Conservation (phyloP, 2,329 filamentous ascomycete species). For the Pseudogymnoascus sp. region DNA sequence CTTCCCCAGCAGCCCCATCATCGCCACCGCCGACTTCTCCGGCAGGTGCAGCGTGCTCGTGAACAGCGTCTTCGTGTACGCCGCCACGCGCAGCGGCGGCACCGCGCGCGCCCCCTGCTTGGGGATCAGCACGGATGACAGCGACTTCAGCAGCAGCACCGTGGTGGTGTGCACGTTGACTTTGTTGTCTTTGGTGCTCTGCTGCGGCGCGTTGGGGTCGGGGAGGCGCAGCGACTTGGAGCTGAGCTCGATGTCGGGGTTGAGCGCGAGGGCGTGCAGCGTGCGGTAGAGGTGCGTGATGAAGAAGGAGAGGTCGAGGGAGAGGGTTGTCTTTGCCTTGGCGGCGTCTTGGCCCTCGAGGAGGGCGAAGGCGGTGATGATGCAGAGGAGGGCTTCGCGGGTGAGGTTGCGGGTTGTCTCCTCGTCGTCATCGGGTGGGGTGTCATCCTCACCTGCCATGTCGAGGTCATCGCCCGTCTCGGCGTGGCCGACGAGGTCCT, state of each 20-base stretch:
- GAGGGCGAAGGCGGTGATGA: constrained; percentile 92
- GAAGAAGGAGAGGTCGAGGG: constrained; percentile 92
- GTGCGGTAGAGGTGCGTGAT: constrained; percentile 87
- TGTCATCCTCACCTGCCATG: constrained; percentile 33
- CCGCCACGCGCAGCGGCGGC: constrained; percentile 76
- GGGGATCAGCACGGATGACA: constrained; percentile 74
- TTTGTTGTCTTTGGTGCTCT: constrained; percentile 49
- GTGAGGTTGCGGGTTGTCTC: constrained; percentile 61
- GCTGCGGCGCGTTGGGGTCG: constrained; percentile 47
- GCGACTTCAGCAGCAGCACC: constrained; percentile 78
- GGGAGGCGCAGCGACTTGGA: constrained; percentile 62
- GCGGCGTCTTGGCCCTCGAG: constrained; percentile 88
- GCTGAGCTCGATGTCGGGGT: constrained; percentile 79
- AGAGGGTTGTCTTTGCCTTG: constrained; percentile 70
- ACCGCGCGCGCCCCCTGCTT: constrained; percentile 63
- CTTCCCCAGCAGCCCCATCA: constrained; percentile 68
- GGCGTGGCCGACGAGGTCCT: constrained; percentile 79
- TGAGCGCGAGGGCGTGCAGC: constrained; percentile 67
- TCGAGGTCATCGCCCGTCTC: constrained; percentile 44
- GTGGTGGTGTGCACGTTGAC: constrained; percentile 94
- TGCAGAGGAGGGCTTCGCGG: constrained; percentile 84
- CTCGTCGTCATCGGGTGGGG: constrained; percentile 34
- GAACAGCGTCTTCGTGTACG: constrained; percentile 88
- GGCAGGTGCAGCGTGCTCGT: constrained; percentile 75
- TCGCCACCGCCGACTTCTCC: constrained; percentile 77